Base-by-base conservation (phyloP, 2,329 filamentous ascomycete species). In the Chaetomiaceae sp. region DNA sequence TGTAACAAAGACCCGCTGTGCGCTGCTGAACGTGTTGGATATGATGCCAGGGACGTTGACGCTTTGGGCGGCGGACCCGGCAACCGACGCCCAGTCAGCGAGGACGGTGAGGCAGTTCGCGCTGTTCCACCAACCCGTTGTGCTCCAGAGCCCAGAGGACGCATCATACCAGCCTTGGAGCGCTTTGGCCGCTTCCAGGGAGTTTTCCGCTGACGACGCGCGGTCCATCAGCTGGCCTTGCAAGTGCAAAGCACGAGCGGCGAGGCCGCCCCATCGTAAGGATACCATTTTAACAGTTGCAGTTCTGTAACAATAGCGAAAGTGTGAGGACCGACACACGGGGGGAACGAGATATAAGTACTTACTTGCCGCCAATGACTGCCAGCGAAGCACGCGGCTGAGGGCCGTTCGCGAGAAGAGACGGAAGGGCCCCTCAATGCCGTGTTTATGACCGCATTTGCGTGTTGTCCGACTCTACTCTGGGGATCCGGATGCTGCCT, bases 121-220 rank as follows among this genome's bases (percentile, higher is more conserved):
- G 48, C 78, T 78, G 63, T 89, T 87, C 86, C 86, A 90, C 86
- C 86, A 90, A n/a, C 77, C 77, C 7, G 78, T 75, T 0, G 77
- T 77, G 50, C 80, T 69, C 82, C 83, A 89, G 11, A 87, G 71
- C 3, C 86, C 86, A 1, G 75, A 81, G 5, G 64, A 62, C 2
- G 67, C 53, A 62, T 85, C 77, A 66, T 88, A 88, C 78, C 80
- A 88, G 3, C 59, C 55, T 60, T 86, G 82, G 1, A 87, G 72
- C 5, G 73, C 64, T 32, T 69, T 58, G 36, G 73, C 69, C 5
- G 69, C 68, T 14, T 59, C 49, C 3, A 63, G 60, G 3, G 73
- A 61, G 48, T 69, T 61, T 13, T 58, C 57, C 9, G 66, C 62
- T 60, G 75, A 75, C 27, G 42, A 57, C 20, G 45, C 52, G 55